phyloP scores from a whole-genome alignment of 139 green algal genomes.

The Klebsormidium nitens region DNA sequence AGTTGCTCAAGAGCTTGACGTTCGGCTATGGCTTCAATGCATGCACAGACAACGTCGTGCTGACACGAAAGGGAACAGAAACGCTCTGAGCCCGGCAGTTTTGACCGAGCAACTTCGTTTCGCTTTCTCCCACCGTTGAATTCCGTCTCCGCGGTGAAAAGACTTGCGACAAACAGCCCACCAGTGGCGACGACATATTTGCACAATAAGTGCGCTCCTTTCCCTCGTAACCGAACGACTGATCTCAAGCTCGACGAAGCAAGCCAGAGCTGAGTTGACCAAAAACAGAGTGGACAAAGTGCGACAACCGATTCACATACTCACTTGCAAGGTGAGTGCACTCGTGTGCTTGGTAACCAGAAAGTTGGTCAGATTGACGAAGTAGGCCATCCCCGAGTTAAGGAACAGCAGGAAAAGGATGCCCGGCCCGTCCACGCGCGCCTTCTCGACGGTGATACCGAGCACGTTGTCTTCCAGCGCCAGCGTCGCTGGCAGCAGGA shows the following conservation, averaged over 20 bases:
- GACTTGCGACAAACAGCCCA: neutral
- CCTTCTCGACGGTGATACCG: conserved; percentile 20
- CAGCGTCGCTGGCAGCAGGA: conserved; percentile 66
- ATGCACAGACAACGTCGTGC: neutral
- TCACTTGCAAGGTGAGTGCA: conserved; percentile 88
- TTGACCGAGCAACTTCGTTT: neutral
- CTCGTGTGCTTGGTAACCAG: conserved; percentile 93
- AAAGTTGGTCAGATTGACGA: conserved; percentile 97
- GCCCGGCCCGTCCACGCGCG: conserved; percentile 1
- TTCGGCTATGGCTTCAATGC: neutral
- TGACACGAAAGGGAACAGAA: neutral
- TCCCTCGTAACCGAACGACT: neutral
- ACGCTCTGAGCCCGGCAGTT: neutral
- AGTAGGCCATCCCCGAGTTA: conserved; percentile 85
- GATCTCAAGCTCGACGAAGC: neutral
- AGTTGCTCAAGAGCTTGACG: neutral
- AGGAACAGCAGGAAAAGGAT: conserved; percentile 57
- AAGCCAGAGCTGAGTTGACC: neutral
- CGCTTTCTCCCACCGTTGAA: too few species aligned
- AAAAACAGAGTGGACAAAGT: neutral
- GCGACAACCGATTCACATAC: neutral
- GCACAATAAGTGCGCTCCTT: neutral
- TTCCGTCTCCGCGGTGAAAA: neutral
- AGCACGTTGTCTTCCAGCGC: conserved; percentile 62
- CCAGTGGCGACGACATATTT: neutral